Evolutionary conservation across 352 stramenopile species (phyloP), one percentile per base, ranked within the genome.

Genomic region (Phytophthora hybrid): DNA sequence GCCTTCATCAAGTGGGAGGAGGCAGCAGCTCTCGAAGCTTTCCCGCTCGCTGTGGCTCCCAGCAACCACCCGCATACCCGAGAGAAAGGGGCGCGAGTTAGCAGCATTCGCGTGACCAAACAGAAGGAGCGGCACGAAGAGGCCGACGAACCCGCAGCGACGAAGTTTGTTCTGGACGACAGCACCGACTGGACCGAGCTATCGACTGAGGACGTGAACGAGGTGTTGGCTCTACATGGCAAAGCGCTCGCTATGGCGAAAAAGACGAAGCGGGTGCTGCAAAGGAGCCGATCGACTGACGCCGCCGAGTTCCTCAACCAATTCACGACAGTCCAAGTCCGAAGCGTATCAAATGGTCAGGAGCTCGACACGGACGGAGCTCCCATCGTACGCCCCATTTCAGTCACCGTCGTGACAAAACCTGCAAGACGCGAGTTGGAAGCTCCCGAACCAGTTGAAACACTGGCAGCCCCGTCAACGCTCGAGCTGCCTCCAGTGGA

Each of bases 1-100:
- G 10, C 72, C 4, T 79, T 60, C 9, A 61, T 76, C 19, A 79
- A 79, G 59, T 79, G 67, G 67, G 67, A 79, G 21, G 72, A 73
- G 0, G 18, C 7, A 0, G 16, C 44, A 26, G 19, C n/a, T n/a
- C 51, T 80, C 31, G 65, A 75, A 44, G 64, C 51, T 34, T 77
- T 77, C 5, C 63, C 73, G 4, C 63, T 80, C 3, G 55, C 59
- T 14, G 69, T 77, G 16, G 23, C 49, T 10, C 8, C 72, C 14
- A 55, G 3, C 21, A 67, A 52, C 14, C 53, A 60, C 10, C 21
- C 37, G 5, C 53, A 29, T 10, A 56, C 37, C 10, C 29, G n/a
- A 51, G 53, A 66, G 39, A 53, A 51, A 39, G 8, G 3, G 21
- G 16, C 62, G 37, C 63, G 47, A 23, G 32, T 63, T 39, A 19